Evolutionary conservation across 2,329 filamentous ascomycete genomes (phyloP), one percentile per base, ranked within the genome.

Genomic region (Paraconiothyrium brasiliense): DNA sequence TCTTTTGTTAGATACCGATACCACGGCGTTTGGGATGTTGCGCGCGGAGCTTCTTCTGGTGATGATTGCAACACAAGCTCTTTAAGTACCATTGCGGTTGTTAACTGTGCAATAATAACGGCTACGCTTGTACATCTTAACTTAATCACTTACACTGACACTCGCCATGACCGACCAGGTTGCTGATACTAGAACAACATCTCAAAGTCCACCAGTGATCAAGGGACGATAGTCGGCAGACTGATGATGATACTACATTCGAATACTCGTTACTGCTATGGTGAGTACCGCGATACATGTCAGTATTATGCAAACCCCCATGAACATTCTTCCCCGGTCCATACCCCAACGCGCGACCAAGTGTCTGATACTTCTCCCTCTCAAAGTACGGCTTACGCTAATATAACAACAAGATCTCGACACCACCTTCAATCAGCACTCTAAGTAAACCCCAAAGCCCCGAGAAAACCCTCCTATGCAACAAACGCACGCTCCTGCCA

Each of bases 1-100:
- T 64, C 60, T 57, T 61, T 50, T 61, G 47, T 61, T 55, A 46
- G 57, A 54, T 43, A 65, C 58, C 60, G 61, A 68, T 67, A 68
- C 66, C 64, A 70, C 58, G 66, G 67, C 56, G 58, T 41, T 51
- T 54, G 58, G 35, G 60, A 50, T 32, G 60, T 57, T 59, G 22
- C 27, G 32, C 49, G 56, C 16, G 35, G 2, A 22, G 20, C 8
- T 46, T 46, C 20, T 46, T 46, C 22, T 9, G 43, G 43, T 22
- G 20, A 20, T 4, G 20, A 46, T 24, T 10, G 43, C 22, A 46
- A 20, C 20, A 46, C 20, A 20, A 13, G 6, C 4, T 13, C 20
- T 46, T 46, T 20, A 2, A 24, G 43, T 24, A 24, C 43, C 20
- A 24, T 46, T 16, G 7, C 11, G n/a, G 43, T 46, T 13, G 43